Base-by-base conservation (phyloP, 257 asterid genomes). In the Solanum habrochaites region DNA sequence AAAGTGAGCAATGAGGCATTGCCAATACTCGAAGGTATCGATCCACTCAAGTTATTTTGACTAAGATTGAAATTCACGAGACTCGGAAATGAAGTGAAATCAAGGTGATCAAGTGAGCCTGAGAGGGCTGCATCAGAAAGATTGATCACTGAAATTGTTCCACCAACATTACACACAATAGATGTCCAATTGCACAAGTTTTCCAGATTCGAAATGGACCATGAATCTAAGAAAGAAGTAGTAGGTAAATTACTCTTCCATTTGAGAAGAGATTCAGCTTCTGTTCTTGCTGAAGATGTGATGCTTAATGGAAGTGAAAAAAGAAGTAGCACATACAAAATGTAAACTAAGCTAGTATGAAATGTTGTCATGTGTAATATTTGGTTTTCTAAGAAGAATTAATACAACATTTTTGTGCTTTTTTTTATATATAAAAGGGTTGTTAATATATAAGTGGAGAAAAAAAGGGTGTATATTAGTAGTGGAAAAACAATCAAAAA, bases 151-250 rank as follows among this genome's bases (percentile, higher is more conserved):
- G 95, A 90, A 52, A 97, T 88, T 0, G 93, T 89, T 27, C 91
- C 92, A 1, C 73, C 89, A 2, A 6, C 4, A 75, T 90, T 90
- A 94, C 99, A 96, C 15, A 27, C 80, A 52, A 95, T 85, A 74
- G 93, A 95, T 12, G 84, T 86, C 99, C 99, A 96, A 47, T 62
- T 86, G 90, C 99, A 96, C 31, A 91, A 94, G 90, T 88, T 91
- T 45, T 85, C 81, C 78, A 87, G 12, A 90, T 90, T 93, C 86
- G 39, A 60, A 85, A 86, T 89, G 35, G 98, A 93, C 98, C 98
- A 94, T 45, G 95, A 92, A 52, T 42, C 6, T 64, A 95, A 94
- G 5, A 40, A 21, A 77, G 77, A 35, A 73, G 75, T 14, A 77
- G 85, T 64, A 29, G 94, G 31, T 88, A 74, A 7, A 91, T 35